phyloP scores from a whole-genome alignment of 2,329 filamentous ascomycete species.

The Aspergillus spinulosporus region DNA sequence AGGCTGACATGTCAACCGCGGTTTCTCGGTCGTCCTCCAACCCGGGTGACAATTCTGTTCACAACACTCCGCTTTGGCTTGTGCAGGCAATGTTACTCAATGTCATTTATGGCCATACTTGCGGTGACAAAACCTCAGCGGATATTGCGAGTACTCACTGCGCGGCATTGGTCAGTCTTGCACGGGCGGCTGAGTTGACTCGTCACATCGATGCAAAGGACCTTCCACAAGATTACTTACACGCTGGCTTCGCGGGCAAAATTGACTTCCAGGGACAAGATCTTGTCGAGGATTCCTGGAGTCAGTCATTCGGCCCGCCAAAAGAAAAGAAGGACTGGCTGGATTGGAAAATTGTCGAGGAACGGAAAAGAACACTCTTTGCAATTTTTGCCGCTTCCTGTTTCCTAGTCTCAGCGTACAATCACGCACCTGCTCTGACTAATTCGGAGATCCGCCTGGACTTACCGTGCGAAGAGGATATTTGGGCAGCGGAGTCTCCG shows the following conservation, averaged over 20 bases:
- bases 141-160: constrained; percentile 93
- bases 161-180: constrained; percentile 84
- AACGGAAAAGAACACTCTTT: constrained; percentile 90
- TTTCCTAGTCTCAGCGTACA: constrained; percentile 86
- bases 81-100: constrained; percentile 97
- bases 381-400: constrained; percentile 90
- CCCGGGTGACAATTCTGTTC: constrained; percentile 61
- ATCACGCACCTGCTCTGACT: constrained; percentile 83
- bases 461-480: constrained; percentile 87
- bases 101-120: constrained; percentile 93
- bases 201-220: constrained; percentile 43
- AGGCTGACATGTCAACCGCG: constrained; percentile 71
- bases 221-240: constrained; percentile 43
- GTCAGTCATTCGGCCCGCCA: constrained; percentile 35
- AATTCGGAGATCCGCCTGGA: constrained; percentile 92
- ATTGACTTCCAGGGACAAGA: constrained; percentile 47
- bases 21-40: constrained; percentile 55
- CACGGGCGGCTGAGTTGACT: constrained; percentile 79
- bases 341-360: constrained; percentile 82
- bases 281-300: constrained; percentile 33
- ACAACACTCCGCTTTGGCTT: constrained; percentile 85
- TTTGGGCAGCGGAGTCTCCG: constrained; percentile 82
- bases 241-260: constrained; percentile 56
- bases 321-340: constrained; percentile 67
- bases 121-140: constrained; percentile 83